Percentiles rank a stretch among this genome's conserved stretches.
These are phyloP conservation scores for Boletellus emodensis DNA, from an alignment of 768 basidiomycete species.

Conservation along the genomic window DNA sequence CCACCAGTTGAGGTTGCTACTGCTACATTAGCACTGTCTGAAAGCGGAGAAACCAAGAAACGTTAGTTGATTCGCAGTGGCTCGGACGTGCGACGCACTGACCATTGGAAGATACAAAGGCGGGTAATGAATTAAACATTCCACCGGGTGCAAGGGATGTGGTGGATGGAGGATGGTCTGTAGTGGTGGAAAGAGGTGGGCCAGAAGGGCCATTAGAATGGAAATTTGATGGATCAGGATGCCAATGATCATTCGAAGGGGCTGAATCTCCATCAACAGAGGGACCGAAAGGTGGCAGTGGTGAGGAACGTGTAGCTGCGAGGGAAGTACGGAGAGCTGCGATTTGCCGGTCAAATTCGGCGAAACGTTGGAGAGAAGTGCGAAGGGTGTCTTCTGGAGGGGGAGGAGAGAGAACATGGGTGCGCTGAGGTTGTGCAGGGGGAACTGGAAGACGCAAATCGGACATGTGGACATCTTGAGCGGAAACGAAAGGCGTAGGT, in stretches of 20 bases:
- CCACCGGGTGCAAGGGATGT: constrained; percentile 9
- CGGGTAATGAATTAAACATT: constrained; percentile 15
- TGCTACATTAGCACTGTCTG: constrained; percentile 10
- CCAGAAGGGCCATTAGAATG: constrained; percentile 9
- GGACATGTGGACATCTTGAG: constrained; percentile 50
- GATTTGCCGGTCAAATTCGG: constrained; percentile 52
- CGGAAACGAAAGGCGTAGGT: constrained; percentile 39
- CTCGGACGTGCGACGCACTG: constrained; percentile 12
- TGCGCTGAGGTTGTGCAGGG: constrained; percentile 13
- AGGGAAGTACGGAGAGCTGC: constrained; percentile 43
- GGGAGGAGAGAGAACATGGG: constrained; percentile 11
- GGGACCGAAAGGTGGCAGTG: constrained; percentile 23
- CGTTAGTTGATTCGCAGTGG: constrained; percentile 9
- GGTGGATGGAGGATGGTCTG: constrained; percentile 6
- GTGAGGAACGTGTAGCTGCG: constrained; percentile 24
- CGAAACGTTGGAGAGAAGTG: constrained; percentile 48
- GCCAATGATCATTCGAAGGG: constrained; percentile 18
- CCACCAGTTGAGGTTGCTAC: constrained; percentile 5
- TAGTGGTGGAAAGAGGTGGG: background rate
- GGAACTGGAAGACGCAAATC: constrained; percentile 30
- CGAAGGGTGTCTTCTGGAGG: constrained; percentile 38
- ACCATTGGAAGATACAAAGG: constrained; percentile 20
- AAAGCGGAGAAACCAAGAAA: constrained; percentile 5
- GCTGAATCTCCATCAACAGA: constrained; percentile 17
- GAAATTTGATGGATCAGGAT: constrained; percentile 17